phyloP scores from a whole-genome alignment of 2,329 filamentous ascomycete genomes.

The Apiospora koreana region DNA sequence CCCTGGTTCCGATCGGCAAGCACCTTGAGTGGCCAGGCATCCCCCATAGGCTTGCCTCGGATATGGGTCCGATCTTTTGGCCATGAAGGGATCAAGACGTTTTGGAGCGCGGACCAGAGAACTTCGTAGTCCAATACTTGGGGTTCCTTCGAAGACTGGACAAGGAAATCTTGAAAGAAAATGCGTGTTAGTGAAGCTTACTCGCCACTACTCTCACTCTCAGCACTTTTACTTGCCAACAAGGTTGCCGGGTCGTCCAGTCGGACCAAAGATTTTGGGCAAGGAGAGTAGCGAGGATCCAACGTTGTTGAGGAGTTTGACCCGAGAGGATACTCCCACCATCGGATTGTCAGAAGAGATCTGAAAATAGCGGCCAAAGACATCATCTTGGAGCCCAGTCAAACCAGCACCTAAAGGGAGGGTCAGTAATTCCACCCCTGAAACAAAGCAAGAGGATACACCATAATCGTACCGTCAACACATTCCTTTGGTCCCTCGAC shows the following conservation, averaged over 20 bases:
- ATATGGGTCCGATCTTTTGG: conserved; percentile 53
- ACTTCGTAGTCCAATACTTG: conserved; percentile 37
- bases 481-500: conserved; percentile 1
- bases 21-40: conserved; percentile 48
- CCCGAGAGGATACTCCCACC: conserved; percentile 44
- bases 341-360: conserved; percentile 45
- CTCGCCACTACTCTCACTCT: background rate
- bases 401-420: conserved; percentile 29
- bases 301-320: conserved; percentile 41
- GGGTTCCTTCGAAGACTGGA: conserved; percentile 27
- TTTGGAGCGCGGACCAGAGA: conserved; percentile 46
- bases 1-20: conserved; percentile 24
- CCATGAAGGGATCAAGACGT: conserved; percentile 49
- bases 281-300: conserved; percentile 41
- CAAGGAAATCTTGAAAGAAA: conserved; percentile 39
- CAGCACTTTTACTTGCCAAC: conserved; percentile 37
- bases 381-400: conserved; percentile 31
- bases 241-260: conserved; percentile 47
- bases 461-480: conserved; percentile 12
- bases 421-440: background rate
- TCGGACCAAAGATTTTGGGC: conserved; percentile 41
- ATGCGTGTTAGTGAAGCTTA: conserved; percentile 12
- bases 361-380: conserved; percentile 43
- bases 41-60: conserved; percentile 44
- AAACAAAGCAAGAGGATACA: background rate